Percentiles rank a stretch among this genome's conserved stretches.
Evolutionary conservation across 2,329 filamentous ascomycete species (phyloP).

Genomic region (Pyrenochaeta sp.): DNA sequence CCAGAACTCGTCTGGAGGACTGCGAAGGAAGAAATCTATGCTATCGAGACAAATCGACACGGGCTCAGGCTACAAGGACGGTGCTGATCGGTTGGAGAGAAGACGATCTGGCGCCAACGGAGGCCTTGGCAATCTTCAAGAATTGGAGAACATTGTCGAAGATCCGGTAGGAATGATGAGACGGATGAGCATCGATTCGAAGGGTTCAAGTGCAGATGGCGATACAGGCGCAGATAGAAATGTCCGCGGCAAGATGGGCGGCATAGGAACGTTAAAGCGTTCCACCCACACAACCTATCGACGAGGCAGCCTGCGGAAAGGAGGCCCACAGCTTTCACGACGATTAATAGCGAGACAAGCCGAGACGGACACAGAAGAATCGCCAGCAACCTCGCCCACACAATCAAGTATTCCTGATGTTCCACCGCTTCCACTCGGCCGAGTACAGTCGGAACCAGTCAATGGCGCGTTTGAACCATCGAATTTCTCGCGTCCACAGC

Average conservation of each 20-base stretch:
- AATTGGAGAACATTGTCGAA: constrained; percentile 81
- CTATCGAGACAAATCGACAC: constrained; percentile 89
- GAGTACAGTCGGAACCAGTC: constrained; percentile 75
- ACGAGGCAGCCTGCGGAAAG: constrained; percentile 83
- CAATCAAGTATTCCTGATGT: constrained; percentile 48
- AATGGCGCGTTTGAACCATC: constrained; percentile 47
- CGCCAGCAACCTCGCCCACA: constrained; percentile 59
- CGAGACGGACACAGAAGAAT: constrained; percentile 67
- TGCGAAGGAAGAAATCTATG: constrained; percentile 93
- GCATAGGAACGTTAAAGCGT: constrained; percentile 80
- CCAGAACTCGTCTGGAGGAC: constrained; percentile 63
- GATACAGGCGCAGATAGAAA: constrained; percentile 57
- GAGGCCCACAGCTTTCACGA: constrained; percentile 77
- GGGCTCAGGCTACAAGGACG: constrained; percentile 78
- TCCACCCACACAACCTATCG: constrained; percentile 93
- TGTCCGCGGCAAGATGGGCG: constrained; percentile 76
- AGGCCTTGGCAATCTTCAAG: constrained; percentile 63
- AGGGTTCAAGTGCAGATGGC: constrained; percentile 49
- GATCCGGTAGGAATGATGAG: constrained; percentile 77
- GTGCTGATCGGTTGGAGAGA: constrained; percentile 78
- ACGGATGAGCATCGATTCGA: constrained; percentile 67
- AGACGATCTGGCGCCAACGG: constrained; percentile 68
- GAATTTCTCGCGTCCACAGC: constrained; percentile 68
- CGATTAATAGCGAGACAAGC: constrained; percentile 68
- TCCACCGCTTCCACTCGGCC: constrained; percentile 57